These are phyloP conservation scores for Carallia pectinifolia DNA, from an alignment of 345 rosid species.

Conservation along the genomic window DNA sequence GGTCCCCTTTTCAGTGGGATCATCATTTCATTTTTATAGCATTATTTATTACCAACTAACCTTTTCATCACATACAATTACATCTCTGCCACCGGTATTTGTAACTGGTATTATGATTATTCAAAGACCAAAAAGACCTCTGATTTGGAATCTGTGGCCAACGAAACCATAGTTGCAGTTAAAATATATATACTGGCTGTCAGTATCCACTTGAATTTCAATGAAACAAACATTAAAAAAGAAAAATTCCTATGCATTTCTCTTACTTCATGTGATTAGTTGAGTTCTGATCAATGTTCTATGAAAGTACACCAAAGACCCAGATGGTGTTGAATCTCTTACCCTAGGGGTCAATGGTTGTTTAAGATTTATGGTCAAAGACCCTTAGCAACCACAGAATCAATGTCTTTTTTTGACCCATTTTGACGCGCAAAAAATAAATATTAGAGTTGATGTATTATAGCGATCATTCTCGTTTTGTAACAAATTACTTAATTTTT, in stretches of 20 bases:
- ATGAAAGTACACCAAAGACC: neutral
- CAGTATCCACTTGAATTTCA: too few species aligned
- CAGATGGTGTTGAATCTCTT: neutral
- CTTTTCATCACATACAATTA: neutral
- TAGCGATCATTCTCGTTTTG: too few species aligned
- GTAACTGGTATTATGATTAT: too few species aligned
- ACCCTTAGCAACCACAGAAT: neutral
- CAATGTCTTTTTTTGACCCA: neutral
- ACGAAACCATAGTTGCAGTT: too few species aligned
- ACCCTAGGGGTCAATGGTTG: neutral
- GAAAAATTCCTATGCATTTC: neutral
- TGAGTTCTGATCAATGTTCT: neutral
- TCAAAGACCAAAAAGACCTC: neutral
- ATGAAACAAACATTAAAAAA: too few species aligned
- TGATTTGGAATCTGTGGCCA: neutral
- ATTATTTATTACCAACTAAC: neutral
- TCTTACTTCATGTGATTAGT: neutral
- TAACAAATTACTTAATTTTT: too few species aligned
- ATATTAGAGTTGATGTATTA: too few species aligned
- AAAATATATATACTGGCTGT: too few species aligned
- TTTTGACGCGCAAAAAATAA: too few species aligned
- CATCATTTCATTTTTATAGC: neutral
- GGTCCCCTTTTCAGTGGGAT: neutral
- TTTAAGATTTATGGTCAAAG: neutral
- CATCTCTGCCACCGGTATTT: constrained; percentile 16